phyloP scores from a whole-genome alignment of 257 asterid species.

The Eucommia ulmoides region DNA sequence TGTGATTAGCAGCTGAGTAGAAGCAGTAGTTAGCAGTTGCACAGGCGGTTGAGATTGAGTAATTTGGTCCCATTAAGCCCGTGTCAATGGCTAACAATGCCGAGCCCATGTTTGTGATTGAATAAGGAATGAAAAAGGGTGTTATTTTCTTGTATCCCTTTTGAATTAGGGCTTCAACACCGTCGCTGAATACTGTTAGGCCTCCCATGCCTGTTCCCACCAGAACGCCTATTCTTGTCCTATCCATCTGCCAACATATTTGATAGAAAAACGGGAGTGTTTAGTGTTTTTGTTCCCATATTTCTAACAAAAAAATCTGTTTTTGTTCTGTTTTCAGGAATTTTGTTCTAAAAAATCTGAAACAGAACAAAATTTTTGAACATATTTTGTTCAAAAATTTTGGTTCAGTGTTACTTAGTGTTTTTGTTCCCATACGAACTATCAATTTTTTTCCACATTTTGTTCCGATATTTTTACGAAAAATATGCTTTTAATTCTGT shows the following conservation, averaged over 20 bases:
- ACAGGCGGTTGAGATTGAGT: constrained; percentile 35
- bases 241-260: constrained; percentile 36
- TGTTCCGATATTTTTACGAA: no score
- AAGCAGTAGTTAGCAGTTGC: constrained; percentile 43
- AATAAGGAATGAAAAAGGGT: constrained; percentile 36
- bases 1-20: constrained; percentile 30
- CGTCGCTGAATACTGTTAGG: constrained; percentile 24
- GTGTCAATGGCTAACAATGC: constrained; percentile 30
- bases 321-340: no score
- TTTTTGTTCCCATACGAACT: no score
- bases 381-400: no score
- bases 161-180: constrained; percentile 23
- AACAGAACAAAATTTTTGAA: no score
- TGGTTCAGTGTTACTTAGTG: no score
- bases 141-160: constrained; percentile 35
- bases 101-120: constrained; percentile 39
- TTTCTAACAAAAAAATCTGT: no score
- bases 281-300: no score
- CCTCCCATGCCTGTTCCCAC: constrained; percentile 43
- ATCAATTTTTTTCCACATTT: no score
- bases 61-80: constrained; percentile 37
- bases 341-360: no score
- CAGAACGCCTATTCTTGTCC: constrained; percentile 24
- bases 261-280: no score
- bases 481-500: no score